Percentiles rank a stretch among this genome's conserved stretches.
Conservation (phyloP, 169 alveolate genomes). For the Amoebophrya sp. region DNA sequence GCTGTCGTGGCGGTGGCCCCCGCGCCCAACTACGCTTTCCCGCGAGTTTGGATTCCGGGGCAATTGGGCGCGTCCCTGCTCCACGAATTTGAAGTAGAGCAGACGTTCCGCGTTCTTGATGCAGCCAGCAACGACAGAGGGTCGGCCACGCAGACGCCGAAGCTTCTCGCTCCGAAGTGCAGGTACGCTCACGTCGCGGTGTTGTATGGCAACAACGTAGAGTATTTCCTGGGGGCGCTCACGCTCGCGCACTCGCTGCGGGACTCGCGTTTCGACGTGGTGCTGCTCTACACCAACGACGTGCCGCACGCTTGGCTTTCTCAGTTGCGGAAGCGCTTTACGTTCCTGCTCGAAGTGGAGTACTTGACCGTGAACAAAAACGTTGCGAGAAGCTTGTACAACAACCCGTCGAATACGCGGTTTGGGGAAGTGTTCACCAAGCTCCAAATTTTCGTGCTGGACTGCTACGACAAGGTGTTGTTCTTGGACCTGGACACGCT, state of each 20-base stretch:
- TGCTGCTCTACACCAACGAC: not conserved
- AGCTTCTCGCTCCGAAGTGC: not conserved
- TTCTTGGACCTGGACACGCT: not conserved
- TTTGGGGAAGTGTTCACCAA: not conserved
- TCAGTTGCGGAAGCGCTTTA: not conserved
- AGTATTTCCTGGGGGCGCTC: not conserved
- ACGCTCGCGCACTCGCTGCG: not conserved
- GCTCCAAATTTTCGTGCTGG: not conserved
- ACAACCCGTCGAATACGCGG: not conserved
- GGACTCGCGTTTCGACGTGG: not conserved
- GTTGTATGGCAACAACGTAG: not conserved
- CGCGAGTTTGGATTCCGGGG: too few species aligned
- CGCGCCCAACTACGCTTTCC: too few species aligned
- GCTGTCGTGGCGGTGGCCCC: too few species aligned
- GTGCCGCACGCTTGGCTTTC: not conserved
- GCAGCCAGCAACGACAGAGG: too few species aligned
- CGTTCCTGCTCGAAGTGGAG: not conserved
- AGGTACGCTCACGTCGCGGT: not conserved
- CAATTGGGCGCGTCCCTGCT: not conserved
- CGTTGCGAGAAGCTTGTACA: not conserved
- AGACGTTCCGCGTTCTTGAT: too few species aligned
- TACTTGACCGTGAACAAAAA: not conserved
- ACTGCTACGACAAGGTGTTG: not conserved
- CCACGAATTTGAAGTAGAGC: not conserved
- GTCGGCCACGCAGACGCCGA: too few species aligned